Conservation (phyloP, 305 asterid genomes). For the Fraxinus paxiana region DNA sequence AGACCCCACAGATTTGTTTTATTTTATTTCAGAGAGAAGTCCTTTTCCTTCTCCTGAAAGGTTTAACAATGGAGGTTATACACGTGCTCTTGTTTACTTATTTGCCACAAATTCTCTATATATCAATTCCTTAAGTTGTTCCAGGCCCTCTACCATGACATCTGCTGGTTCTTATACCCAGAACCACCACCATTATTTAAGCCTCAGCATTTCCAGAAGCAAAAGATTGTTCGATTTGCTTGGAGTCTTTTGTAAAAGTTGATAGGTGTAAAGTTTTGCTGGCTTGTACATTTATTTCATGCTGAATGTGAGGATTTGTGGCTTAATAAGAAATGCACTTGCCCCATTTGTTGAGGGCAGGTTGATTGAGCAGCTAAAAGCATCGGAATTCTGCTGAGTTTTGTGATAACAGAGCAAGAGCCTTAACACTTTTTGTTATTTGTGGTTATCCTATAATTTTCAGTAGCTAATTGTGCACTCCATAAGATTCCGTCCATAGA, state of each 20-base stretch:
- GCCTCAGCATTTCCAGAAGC: not conserved
- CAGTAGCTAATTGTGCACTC: not conserved
- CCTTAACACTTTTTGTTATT: not conserved
- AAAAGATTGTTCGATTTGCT: not conserved
- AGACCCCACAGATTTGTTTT: not conserved
- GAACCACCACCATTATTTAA: not conserved
- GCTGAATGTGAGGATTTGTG: not conserved
- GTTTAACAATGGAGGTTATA: conserved; percentile 38
- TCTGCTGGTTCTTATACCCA: not conserved
- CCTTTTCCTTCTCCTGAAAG: conserved; percentile 40
- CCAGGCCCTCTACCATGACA: not conserved
- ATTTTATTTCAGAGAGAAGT: conserved; percentile 19
- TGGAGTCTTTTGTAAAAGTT: not conserved
- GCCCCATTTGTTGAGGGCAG: conserved; percentile 49
- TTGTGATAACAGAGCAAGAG: not conserved
- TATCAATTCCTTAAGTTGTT: conserved; percentile 47
- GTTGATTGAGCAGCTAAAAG: conserved; percentile 6
- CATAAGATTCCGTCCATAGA: not conserved
- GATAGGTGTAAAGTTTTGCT: not conserved
- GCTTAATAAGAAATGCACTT: conserved; percentile 31
- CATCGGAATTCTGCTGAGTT: not conserved
- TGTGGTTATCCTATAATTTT: not conserved
- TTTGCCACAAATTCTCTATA: conserved; percentile 55
- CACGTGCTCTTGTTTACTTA: conserved; percentile 49
- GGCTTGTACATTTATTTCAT: not conserved